These are phyloP conservation scores for Purshia tridentata DNA, from an alignment of 306 rosid genomes.

Conservation along the genomic window DNA sequence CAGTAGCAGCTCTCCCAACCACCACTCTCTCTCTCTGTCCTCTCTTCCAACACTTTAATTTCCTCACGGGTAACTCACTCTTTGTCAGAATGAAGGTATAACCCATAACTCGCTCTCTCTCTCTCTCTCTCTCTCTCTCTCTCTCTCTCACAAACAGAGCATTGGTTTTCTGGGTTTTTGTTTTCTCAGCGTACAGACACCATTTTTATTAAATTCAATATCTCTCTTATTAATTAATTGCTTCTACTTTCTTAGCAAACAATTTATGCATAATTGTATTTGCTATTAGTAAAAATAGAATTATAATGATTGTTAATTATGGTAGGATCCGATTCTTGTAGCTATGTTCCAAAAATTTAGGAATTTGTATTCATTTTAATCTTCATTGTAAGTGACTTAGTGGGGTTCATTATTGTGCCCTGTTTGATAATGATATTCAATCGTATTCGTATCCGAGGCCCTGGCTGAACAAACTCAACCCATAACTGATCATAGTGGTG, in stretches of 20 bases:
- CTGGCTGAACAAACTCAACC: not conserved
- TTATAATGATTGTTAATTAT: not conserved
- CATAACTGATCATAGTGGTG: constrained; percentile 9
- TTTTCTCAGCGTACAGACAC: not conserved
- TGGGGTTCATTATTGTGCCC: not conserved
- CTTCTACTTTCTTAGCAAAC: not conserved
- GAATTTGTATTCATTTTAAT: not conserved
- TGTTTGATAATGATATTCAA: constrained; percentile 15
- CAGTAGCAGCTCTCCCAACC: constrained; percentile 11
- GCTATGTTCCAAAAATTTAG: not conserved
- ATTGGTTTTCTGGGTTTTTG: not conserved
- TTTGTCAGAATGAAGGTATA: constrained; percentile 68
- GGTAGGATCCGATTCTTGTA: not conserved
- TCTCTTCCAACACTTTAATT: constrained; percentile 38
- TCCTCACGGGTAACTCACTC: constrained; percentile 61
- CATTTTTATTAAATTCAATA: not conserved
- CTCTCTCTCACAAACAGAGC: not conserved
- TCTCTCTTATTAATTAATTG: not conserved
- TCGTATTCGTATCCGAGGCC: constrained; percentile 20
- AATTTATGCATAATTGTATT: not conserved
- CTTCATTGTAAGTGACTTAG: not conserved
- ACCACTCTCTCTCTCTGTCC: constrained; percentile 30
- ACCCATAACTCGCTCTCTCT: not conserved
- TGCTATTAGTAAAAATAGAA: not conserved
- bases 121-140: not conserved